Evolutionary conservation across 495 filamentous ascomycete species (phyloP), one percentile per base, ranked within the genome.

Genomic region (Neurospora tetraspora): DNA sequence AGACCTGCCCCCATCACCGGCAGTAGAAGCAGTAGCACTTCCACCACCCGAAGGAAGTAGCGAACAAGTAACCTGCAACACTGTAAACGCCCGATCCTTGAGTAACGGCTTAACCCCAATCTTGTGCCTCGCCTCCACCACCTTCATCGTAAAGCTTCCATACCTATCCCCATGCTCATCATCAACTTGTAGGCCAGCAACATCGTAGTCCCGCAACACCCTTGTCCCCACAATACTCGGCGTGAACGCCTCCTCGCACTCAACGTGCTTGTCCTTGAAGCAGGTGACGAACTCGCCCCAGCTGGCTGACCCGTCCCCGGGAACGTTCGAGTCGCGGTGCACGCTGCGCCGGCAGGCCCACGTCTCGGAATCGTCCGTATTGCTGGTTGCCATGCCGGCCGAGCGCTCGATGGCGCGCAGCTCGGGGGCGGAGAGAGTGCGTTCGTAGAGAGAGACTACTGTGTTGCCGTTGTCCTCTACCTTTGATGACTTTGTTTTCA

Each of bases 231-330:
- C 82, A 9, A 93, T 87, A 70, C 85, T 86, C 16, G 91, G 91
- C 39, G 92, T 96, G 78, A 92, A 94, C 53, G 87, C 87, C 77
- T 81, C 85, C 81, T 96, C 93, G 73, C 91, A 85, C 80, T 87
- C 81, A 6, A 86, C 87, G 80, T 95, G 93, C 69, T 88, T 79
- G 14, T 84, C 80, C 74, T 88, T 85, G 75, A 94, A 80, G 40
- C 86, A 87, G 1, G 74, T 73, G 31, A 86, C 82, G 74, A 95
- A 94, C 74, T 95, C 93, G 1, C 73, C 80, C 85, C 87, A 92
- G 27, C 80, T 85, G 8, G 91, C 92, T 5, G 91, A 90, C 0
- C 91, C 91, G 18, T 83, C 75, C 47, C 78, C 77, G 5, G 80
- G 75, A 9, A 9, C 27, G 27, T 65, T 65, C 2, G 77, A 79